Percentiles rank a stretch among this genome's conserved stretches.
phyloP scores from a whole-genome alignment of 768 basidiomycete species.

The Kwoniella mangroviensis region DNA sequence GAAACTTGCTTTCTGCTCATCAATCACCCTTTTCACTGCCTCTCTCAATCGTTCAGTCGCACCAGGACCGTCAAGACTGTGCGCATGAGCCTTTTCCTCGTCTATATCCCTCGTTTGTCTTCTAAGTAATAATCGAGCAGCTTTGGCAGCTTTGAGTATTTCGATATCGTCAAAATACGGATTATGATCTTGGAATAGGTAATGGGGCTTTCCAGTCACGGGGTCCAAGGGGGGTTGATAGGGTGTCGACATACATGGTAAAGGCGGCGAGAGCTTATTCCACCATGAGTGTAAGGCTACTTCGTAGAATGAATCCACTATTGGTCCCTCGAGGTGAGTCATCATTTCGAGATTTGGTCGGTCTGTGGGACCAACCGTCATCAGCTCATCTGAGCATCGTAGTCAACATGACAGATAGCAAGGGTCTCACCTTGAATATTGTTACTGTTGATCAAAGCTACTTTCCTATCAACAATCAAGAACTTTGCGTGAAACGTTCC shows the following conservation, averaged over 20 bases:
- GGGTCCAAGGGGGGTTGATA: conserved; percentile 53
- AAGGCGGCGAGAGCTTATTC: conserved; percentile 54
- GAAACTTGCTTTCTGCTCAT: conserved; percentile 42
- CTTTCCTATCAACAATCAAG: conserved; percentile 70
- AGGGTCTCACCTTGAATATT: conserved; percentile 62
- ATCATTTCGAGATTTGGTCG: conserved; percentile 64
- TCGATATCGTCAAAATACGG: conserved; percentile 60
- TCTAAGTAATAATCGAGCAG: conserved; percentile 57
- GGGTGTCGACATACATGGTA: conserved; percentile 51
- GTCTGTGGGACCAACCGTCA: conserved; percentile 44
- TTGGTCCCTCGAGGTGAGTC: conserved; percentile 71
- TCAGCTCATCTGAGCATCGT: background rate
- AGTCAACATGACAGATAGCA: background rate
- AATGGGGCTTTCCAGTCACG: conserved; percentile 49
- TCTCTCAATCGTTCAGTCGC: conserved; percentile 45
- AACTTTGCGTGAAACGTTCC: conserved; percentile 77
- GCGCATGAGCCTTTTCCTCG: conserved; percentile 37
- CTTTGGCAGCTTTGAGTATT: conserved; percentile 59
- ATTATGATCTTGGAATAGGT: conserved; percentile 61
- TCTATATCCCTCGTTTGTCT: conserved; percentile 52
- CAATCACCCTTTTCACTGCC: conserved; percentile 50
- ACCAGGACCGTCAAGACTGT: conserved; percentile 19
- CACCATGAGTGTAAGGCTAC: conserved; percentile 70
- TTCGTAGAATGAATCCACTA: conserved; percentile 74
- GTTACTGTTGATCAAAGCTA: conserved; percentile 70